Base-by-base conservation (phyloP, 1,139 yeast genomes). In the Geotrichum carabidarum region DNA sequence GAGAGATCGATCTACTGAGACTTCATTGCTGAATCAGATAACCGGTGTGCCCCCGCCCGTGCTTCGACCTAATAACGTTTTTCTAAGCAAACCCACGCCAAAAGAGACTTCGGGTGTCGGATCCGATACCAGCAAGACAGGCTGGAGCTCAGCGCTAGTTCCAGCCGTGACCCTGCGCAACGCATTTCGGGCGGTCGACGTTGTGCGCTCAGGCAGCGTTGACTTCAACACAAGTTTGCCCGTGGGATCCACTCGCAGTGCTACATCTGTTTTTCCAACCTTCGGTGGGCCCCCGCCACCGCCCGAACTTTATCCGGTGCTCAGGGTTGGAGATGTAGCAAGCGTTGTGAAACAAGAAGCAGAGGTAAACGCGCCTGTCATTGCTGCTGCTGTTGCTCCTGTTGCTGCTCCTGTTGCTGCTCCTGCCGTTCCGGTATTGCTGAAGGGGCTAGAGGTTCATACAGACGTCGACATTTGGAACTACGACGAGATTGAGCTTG, bases 141-240 rank as follows among this genome's bases (percentile, higher is more conserved):
- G 40, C 8, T 42, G 44, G 44, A 42, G 27, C 8, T 57, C 66
- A 1, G 68, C 65, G 6, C 59, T 50, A 42, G 68, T 65, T 8
- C 62, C 63, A 9, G 65, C 68, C 1, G 62, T 64, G 18, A 62
- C 65, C 7, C 59, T 65, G 36, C 60, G 62, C 32, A 60, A 59
- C 15, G 67, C 68, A 9, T 65, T 65, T 51, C 65, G 59, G 44
- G 60, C 66, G 8, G 59, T 65, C 49, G 65, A 64, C 22, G 58
- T 62, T 15, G 64, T 66, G 40, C 44, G 44, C 14, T 42, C 34
- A 11, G 62, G 62, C 53, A 48, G 61, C n/a, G 58, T 61, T 12
- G 66, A 62, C 34, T 57, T 65, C 38, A 67, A 63, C 53, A 22
- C 5, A 22, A 5, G 27, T 22, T 22, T 22, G 4, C 27, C 3